Evolutionary conservation across 257 asterid genomes (phyloP).

Genomic region (Solanum megistacrolobum): DNA sequence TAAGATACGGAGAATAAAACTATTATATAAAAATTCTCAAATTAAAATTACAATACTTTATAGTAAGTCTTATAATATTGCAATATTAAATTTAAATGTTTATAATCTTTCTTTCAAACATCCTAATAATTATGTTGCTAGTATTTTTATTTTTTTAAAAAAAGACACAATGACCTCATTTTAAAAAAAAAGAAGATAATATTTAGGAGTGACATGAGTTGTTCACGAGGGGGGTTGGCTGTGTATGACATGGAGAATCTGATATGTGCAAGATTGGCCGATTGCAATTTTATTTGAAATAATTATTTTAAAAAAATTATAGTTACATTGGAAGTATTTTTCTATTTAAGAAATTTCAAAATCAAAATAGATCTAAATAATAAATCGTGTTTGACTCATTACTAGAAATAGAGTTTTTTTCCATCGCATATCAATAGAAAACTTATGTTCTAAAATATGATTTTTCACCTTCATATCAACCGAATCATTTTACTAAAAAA

Average conservation of each 20-base stretch:
- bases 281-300: neutral
- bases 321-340: neutral
- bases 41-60: neutral
- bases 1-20: neutral
- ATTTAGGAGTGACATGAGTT: neutral
- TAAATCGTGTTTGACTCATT: neutral
- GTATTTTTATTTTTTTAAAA: neutral
- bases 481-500: too few species aligned
- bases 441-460: neutral
- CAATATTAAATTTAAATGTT: neutral
- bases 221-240: neutral
- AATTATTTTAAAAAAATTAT: neutral
- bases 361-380: neutral
- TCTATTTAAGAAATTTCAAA: neutral
- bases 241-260: neutral
- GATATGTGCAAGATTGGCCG: neutral
- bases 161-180: neutral
- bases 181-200: neutral
- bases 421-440: neutral
- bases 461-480: neutral
- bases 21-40: neutral
- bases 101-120: neutral
- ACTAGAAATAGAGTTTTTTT: neutral
- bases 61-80: neutral
- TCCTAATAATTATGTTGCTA: neutral